A percentile compares a stretch with the other conserved stretches of the same genome.
These are phyloP conservation scores for Leccinum pellstonianum DNA, from an alignment of 768 basidiomycete genomes.

Conservation along the genomic window DNA sequence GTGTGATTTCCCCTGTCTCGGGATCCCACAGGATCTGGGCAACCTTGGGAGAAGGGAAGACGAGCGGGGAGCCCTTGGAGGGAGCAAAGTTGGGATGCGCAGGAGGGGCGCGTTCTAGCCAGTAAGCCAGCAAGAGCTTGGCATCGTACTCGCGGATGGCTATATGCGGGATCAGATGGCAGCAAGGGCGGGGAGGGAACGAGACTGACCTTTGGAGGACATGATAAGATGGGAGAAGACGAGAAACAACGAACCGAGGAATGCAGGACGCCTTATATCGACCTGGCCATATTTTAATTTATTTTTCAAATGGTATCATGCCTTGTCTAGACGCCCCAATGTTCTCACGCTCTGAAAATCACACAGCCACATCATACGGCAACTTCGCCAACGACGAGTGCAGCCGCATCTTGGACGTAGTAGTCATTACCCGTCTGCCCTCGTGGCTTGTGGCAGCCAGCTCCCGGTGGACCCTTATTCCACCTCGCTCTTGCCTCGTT, in stretches of 20 bases:
- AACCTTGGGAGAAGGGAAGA: conserved; percentile 71
- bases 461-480: neutral
- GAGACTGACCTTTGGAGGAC: conserved; percentile 34
- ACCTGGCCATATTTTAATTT: conserved; percentile 15
- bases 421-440: neutral
- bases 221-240: conserved; percentile 22
- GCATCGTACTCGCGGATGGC: conserved; percentile 98
- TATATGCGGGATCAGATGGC: conserved; percentile 25
- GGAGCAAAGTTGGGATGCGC: conserved; percentile 62
- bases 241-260: neutral
- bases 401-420: neutral
- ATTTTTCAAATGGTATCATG: conserved; percentile 21
- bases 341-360: conserved; percentile 29
- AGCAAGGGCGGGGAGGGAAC: neutral
- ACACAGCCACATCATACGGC: conserved; percentile 28
- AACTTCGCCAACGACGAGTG: neutral
- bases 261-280: conserved; percentile 15
- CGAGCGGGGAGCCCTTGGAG: conserved; percentile 38
- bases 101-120: conserved; percentile 87
- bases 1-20: conserved; percentile 56
- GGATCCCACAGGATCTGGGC: conserved; percentile 89
- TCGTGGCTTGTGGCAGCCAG: neutral
- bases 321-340: conserved; percentile 28
- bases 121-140: conserved; percentile 96
- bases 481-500: conserved; percentile 19